phyloP scores from a whole-genome alignment of 768 basidiomycete species.

The Inosperma sp. region DNA sequence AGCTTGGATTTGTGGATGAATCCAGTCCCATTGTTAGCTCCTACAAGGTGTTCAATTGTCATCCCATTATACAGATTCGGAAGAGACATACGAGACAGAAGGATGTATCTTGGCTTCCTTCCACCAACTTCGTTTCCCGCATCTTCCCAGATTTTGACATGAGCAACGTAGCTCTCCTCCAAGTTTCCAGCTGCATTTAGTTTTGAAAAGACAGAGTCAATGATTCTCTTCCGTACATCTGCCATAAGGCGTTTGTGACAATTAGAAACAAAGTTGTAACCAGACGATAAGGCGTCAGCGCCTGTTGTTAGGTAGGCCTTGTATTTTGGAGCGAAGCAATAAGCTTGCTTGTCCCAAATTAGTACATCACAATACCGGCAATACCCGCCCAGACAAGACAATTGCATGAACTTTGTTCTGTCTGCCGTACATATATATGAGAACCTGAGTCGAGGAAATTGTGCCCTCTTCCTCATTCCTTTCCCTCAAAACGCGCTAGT shows the following conservation, averaged over 20 bases:
- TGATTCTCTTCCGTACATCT: constrained; percentile 64
- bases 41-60: constrained; percentile 31
- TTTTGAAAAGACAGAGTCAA: constrained; percentile 77
- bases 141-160: constrained; percentile 94
- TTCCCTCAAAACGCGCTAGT: constrained; percentile 31
- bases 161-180: constrained; percentile 80
- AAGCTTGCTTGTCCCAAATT: constrained; percentile 22
- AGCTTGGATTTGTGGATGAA: constrained; percentile 95
- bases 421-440: constrained; percentile 13
- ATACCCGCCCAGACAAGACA: constrained; percentile 24
- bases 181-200: constrained; percentile 58
- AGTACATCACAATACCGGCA: constrained; percentile 37
- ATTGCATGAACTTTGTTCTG: constrained; percentile 9
- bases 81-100: constrained; percentile 74
- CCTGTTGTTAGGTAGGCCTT: constrained; percentile 10
- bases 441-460: constrained; percentile 21
- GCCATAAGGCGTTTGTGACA: constrained; percentile 26
- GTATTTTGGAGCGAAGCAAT: neutral
- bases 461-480: constrained; percentile 22
- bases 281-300: neutral
- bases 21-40: constrained; percentile 55
- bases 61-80: constrained; percentile 1
- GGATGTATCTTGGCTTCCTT: constrained; percentile 84
- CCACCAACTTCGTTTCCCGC: constrained; percentile 60
- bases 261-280: constrained; percentile 6